These are phyloP conservation scores for Leishmania guyanensis DNA, from an alignment of 208 protist genomes.

Conservation along the genomic window DNA sequence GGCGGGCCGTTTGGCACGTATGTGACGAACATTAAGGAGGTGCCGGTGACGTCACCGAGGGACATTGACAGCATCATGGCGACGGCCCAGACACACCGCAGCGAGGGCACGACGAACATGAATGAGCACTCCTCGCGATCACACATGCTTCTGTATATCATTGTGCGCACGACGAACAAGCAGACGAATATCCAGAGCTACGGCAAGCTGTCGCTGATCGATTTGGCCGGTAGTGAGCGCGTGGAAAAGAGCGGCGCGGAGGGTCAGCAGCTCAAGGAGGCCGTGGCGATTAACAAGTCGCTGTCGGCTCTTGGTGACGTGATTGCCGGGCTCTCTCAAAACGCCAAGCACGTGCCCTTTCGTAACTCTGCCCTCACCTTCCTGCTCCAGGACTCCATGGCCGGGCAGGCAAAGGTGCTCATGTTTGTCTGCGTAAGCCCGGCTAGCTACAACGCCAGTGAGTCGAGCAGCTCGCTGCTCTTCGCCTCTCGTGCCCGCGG, in stretches of 20 bases:
- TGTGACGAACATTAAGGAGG: constrained; percentile 89
- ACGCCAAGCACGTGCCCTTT: constrained; percentile 90
- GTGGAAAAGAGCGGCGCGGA: constrained; percentile 88
- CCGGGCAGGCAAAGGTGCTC: constrained; percentile 94
- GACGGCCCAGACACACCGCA: constrained; percentile 68
- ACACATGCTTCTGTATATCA: constrained; percentile 94
- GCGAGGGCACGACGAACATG: constrained; percentile 92
- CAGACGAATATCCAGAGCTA: constrained; percentile 89
- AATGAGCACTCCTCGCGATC: constrained; percentile 94
- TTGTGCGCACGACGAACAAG: constrained; percentile 87
- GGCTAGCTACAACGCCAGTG: constrained; percentile 92
- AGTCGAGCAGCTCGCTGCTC: constrained; percentile 86
- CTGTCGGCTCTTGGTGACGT: constrained; percentile 91
- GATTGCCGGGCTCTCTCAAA: constrained; percentile 84
- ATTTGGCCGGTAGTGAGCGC: constrained; percentile 93
- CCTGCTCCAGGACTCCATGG: constrained; percentile 92
- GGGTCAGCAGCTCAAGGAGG: constrained; percentile 89
- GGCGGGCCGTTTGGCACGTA: constrained; percentile 90
- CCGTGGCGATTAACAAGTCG: constrained; percentile 93
- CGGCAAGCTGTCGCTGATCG: constrained; percentile 94
- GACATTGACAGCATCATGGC: constrained; percentile 88
- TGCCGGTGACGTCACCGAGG: constrained; percentile 57
- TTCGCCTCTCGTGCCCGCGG: constrained; percentile 92
- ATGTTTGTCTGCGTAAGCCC: constrained; percentile 96
- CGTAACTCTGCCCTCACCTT: constrained; percentile 92